Evolutionary conservation across 768 basidiomycete genomes (phyloP), one percentile per base, ranked within the genome.

Genomic region (Porpolomopsis calyptriformis): DNA sequence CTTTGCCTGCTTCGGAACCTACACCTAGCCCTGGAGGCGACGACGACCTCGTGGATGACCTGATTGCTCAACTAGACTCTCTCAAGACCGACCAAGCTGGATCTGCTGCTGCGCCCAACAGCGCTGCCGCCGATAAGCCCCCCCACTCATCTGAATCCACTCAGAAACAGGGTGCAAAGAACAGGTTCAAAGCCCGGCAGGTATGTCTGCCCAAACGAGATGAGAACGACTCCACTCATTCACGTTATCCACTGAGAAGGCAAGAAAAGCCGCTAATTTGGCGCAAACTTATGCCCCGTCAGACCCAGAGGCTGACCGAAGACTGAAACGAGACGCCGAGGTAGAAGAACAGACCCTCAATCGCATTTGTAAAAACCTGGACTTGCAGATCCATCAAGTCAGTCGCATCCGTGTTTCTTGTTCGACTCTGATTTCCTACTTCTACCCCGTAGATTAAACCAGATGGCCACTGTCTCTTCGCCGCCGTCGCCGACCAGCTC

Each of bases 401-500:
- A 45, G 66, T 54, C 38, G 40, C 25, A 19, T 31, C 33, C 18
- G 12, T 25, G n/a, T 40, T 14, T 40, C 23, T 40, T 16, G 25
- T 10, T 5, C 1, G 27, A 16, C 40, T 24, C 22, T 16, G 27
- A 23, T 23, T 27, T 39, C n/a, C 27, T 16, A 34, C 40, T 35
- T 11, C 12, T 19, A 1, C 36, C 34, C 46, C 33, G 10, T 51
- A 96, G 91, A 83, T 97, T 54, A 80, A 81, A 49, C 90, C 94
- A 14, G 94, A 98, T 55, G 94, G 94, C 0, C 93, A 98, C 55
- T 98, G 94, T 66, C 79, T 98, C 24, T 99, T 85, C 67, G 85
- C 90, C 39, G 89, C 94, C 8, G 70, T 98, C 20, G 94, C 89
- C 20, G 91, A 98, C 62, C 94, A 99, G 60, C 78, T 96, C 25